These are phyloP conservation scores for Pistacia atlantica DNA, from an alignment of 345 rosid species.

Conservation along the genomic window DNA sequence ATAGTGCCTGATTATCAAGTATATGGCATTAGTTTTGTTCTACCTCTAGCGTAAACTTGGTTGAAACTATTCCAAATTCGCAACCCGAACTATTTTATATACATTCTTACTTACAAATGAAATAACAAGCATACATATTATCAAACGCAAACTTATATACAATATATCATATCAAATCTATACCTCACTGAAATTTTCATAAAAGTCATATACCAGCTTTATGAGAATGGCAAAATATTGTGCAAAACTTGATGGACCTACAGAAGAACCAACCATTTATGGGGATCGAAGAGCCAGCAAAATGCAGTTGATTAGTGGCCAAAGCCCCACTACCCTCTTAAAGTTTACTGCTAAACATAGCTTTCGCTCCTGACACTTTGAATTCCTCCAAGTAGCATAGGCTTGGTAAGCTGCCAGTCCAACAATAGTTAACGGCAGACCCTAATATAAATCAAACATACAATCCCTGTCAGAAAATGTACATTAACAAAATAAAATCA, in stretches of 20 bases:
- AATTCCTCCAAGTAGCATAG: slow-evolving; percentile 60
- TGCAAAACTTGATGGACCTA: slow-evolving; percentile 11
- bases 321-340: not conserved
- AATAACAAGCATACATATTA: too few relatives aligned
- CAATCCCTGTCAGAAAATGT: slow-evolving; percentile 8
- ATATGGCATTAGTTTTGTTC: too few relatives aligned
- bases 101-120: too few relatives aligned
- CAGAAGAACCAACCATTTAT: slow-evolving; percentile 12
- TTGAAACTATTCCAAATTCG: too few relatives aligned
- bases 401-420: slow-evolving; percentile 70
- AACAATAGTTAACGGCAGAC: slow-evolving; percentile 54
- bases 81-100: too few relatives aligned
- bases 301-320: slow-evolving; percentile 9
- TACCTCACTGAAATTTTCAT: too few relatives aligned
- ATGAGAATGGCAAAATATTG: not conserved
- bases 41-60: too few relatives aligned
- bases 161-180: too few relatives aligned
- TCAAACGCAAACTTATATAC: too few relatives aligned
- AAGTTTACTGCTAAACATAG: not conserved
- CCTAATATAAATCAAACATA: slow-evolving; percentile 50
- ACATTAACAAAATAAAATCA: not conserved
- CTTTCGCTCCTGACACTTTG: slow-evolving; percentile 29
- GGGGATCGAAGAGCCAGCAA: slow-evolving; percentile 9
- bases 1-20: too few relatives aligned
- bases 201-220: slow-evolving; percentile 1